Evolutionary conservation across 768 basidiomycete species (phyloP).

Genomic region (Leccinum barrowsii): DNA sequence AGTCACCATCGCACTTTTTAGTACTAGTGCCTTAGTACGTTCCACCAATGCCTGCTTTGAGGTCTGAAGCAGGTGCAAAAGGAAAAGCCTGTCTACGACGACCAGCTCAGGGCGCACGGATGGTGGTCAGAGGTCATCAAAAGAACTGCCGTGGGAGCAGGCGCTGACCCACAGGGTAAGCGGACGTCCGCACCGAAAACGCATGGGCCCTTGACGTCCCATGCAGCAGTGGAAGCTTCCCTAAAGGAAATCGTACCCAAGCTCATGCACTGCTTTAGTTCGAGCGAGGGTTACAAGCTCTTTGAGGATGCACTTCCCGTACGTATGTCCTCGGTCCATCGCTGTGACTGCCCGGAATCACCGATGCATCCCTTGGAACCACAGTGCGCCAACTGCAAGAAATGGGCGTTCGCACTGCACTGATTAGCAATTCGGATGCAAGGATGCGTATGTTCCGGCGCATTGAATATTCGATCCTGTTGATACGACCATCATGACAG

Average conservation of each 20-base stretch:
- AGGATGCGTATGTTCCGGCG: conserved; percentile 55
- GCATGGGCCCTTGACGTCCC: conserved; percentile 15
- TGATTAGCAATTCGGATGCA: conserved; percentile 71
- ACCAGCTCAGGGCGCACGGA: conserved; percentile 41
- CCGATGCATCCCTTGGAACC: neutral
- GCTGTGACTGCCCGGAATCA: neutral
- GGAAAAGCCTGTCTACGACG: conserved; percentile 55
- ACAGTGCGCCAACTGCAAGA: conserved; percentile 46
- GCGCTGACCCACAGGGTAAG: conserved; percentile 56
- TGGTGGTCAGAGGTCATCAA: conserved; percentile 84
- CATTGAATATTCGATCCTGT: neutral
- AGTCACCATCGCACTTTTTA: neutral
- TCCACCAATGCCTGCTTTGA: conserved; percentile 19
- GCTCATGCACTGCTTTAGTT: conserved; percentile 68
- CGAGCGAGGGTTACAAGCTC: conserved; percentile 62
- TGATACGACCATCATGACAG: conserved; percentile 28
- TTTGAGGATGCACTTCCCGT: conserved; percentile 55
- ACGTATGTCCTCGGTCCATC: conserved; percentile 24
- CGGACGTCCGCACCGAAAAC: conserved; percentile 14
- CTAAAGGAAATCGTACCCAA: conserved; percentile 54
- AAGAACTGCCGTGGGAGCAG: conserved; percentile 71
- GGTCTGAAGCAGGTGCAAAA: conserved; percentile 51
- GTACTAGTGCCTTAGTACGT: neutral
- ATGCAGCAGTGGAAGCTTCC: conserved; percentile 50
- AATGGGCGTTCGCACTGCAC: conserved; percentile 47